Base-by-base conservation (phyloP, 2,329 filamentous ascomycete species). In the Trichoderma simmonsii region DNA sequence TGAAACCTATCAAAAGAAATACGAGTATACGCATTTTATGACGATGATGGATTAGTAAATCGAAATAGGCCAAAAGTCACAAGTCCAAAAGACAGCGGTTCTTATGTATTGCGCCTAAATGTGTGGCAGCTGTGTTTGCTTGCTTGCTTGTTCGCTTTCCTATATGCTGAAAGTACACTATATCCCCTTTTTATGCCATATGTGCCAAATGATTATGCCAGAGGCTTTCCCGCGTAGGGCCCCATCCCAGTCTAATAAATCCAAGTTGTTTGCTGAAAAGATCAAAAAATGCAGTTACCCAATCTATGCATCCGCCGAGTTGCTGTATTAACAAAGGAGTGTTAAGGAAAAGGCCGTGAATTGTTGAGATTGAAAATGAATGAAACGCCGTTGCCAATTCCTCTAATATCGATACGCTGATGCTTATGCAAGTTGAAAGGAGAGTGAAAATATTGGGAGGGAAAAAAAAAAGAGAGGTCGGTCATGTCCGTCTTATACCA, bases 401-500 rank as follows among this genome's bases (percentile, higher is more conserved):
- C 71, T 61, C 36, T 30, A 60, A 30, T 30, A 57, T 57, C 43
- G 48, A 69, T 63, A 69, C 34, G 65, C 34, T 57, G 12, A 69
- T 57, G 71, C 54, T 64, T 34, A 67, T 32, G 59, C 34, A 54
- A 43, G 12, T 28, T 59, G 34, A 70, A 26, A 43, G 36, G 56
- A 48, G 60, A 59, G 54, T 36, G 36, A 51, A 28, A 48, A 43
- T 30, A 3, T 54, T 39, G 57, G 36, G 24, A 24, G n/a, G n/a
- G 32, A 12, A 57, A 57, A 57, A 26, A 67, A 18, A 26, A 26
- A 59, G 26, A 6, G 48, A 63, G 18, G 26, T 43, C 15, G 12
- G 39, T 21, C 12, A 6, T 51, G 34, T 51, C n/a, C 28, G 6
- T 36, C 30, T 64, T 76, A 81, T 34, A 78, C 71, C 72, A 81